phyloP scores from a whole-genome alignment of 306 rosid genomes.

The Vigna unguiculata region DNA sequence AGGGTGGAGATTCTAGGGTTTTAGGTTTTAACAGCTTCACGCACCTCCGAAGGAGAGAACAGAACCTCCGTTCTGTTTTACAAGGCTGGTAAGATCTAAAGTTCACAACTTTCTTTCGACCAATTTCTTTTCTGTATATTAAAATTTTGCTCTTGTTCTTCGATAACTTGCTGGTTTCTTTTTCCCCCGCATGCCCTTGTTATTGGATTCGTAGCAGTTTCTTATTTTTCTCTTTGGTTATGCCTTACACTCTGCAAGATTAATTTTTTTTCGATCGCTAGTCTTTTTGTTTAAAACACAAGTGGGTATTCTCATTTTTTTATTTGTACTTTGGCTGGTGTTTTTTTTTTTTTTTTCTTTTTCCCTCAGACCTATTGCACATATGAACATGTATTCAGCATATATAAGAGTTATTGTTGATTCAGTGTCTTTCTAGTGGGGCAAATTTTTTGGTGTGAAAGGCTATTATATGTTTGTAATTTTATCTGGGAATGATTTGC shows the following conservation, averaged over 20 bases:
- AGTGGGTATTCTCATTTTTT: neutral
- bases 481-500: neutral
- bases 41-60: neutral
- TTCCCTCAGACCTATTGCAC: neutral
- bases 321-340: neutral
- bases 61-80: neutral
- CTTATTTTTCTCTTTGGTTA: neutral
- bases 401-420: neutral
- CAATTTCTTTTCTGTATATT: conserved; percentile 1
- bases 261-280: conserved; percentile 6
- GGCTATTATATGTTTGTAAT: neutral
- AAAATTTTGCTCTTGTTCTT: conserved; percentile 21
- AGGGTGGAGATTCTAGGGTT: conserved; percentile 30
- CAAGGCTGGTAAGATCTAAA: conserved; percentile 42
- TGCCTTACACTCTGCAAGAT: conserved; percentile 10
- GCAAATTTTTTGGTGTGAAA: neutral
- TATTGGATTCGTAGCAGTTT: conserved; percentile 2
- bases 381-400: conserved; percentile 5
- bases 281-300: conserved; percentile 15
- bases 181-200: neutral
- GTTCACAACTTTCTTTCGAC: conserved; percentile 3
- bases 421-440: neutral
- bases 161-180: neutral
- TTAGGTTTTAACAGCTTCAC: neutral
- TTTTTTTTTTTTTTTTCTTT: neutral